Evolutionary conservation across 176 grass and related monocot genomes (phyloP), one percentile per base, ranked within the genome.

Genomic region (Hsuehochloa calcarea): DNA sequence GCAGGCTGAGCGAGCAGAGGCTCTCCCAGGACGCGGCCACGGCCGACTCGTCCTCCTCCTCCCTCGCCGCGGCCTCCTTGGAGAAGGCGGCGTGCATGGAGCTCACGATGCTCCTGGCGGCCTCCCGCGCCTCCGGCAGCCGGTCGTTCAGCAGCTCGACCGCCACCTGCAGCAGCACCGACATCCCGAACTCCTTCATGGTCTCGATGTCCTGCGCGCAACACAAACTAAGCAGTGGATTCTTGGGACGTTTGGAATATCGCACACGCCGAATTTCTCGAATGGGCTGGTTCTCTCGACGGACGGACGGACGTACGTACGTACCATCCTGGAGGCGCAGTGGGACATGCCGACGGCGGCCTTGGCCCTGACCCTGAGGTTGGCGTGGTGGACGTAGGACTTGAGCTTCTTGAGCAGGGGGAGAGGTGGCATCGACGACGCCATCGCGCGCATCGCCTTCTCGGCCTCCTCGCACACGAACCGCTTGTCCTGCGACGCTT

Each of bases 401-500:
- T 85, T 85, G 31, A 99, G 80, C 87, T 99, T 99, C 86, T 55
- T 90, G 17, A 99, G 80, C 54, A 99, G 65, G 0, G 93, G 91
- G 1, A 92, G 84, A 13, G 97, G 93, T 3, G 97, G 85, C 83
- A 94, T 88, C 27, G 88, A 94, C 19, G 87, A 62, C 1, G 93
- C 93, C 97, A 99, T 94, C 52, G 90, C 84, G 47, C 91, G 88
- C 17, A 94, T 86, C 72, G 93, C 84, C 84, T 92, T 99, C 82
- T 99, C 93, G 13, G 97, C 97, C 82, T 99, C 97, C 84, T 99
- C 97, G 66, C 81, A 88, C 50, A 99, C 93, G 86, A 99, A 99
- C 73, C 89, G 84, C 79, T 99, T 99, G 85, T 99, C 97, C 89
- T 99, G 97, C 47, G 93, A 99, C 78, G 93, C 93, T 82, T 99